A percentile compares a stretch with the other conserved stretches of the same genome.
Conservation (phyloP, 192 early-diverging fungal genomes). For the Funneliformis mosseae region DNA sequence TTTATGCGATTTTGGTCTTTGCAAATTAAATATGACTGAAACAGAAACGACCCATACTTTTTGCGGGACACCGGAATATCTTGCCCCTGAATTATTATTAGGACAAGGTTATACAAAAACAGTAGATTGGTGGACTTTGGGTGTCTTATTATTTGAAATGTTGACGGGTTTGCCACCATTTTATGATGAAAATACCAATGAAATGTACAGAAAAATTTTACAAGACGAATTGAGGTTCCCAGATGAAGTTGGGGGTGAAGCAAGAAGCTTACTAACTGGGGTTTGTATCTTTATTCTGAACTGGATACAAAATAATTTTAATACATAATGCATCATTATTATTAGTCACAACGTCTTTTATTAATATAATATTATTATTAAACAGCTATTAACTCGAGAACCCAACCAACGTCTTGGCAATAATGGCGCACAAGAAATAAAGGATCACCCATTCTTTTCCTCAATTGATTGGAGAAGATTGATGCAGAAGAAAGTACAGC, state of each 20-base stretch:
- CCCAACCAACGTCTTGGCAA: conserved; percentile 81
- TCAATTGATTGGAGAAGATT: conserved; percentile 88
- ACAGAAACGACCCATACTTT: conserved; percentile 92
- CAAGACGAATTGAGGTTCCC: conserved; percentile 88
- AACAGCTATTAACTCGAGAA: conserved; percentile 74
- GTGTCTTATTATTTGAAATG: conserved; percentile 90
- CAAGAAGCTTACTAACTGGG: conserved; percentile 66
- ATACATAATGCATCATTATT: background rate
- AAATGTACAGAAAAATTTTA: conserved; percentile 94
- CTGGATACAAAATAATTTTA: too few relatives aligned
- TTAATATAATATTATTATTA: conserved; percentile 3
- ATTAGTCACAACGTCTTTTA: background rate
- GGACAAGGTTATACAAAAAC: conserved; percentile 88
- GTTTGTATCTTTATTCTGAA: conserved; percentile 33
- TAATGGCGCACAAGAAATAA: conserved; percentile 88
- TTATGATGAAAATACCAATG: conserved; percentile 93
- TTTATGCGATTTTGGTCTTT: conserved; percentile 72
- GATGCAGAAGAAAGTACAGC: conserved; percentile 88
- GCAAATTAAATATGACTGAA: conserved; percentile 93
- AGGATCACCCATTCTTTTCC: conserved; percentile 92
- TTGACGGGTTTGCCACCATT: conserved; percentile 89
- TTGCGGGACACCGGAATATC: conserved; percentile 99
- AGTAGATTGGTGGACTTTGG: conserved; percentile 98
- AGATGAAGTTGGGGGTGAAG: conserved; percentile 66
- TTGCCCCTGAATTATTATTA: conserved; percentile 88